Evolutionary conservation across 495 filamentous ascomycete genomes (phyloP).

Genomic region (Neurospora sp.): DNA sequence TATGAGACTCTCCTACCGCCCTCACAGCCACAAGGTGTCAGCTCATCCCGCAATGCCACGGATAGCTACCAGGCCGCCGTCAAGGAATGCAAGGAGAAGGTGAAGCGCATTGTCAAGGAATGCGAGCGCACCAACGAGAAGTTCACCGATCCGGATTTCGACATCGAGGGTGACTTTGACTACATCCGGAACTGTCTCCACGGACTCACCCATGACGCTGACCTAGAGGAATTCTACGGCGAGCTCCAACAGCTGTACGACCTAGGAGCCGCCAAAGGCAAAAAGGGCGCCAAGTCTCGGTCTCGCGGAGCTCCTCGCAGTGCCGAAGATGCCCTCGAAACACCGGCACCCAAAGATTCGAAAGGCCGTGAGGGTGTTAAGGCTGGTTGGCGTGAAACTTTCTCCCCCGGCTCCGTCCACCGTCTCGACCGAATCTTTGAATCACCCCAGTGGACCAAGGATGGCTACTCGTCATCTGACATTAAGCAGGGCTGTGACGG

Average conservation of each 20-base stretch:
- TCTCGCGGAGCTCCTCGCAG: conserved; percentile 1
- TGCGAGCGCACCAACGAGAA: conserved; percentile 67
- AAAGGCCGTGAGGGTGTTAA: conserved; percentile 19
- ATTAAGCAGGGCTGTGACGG: conserved; percentile 34
- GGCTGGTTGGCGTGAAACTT: conserved; percentile 3
- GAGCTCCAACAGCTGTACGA: neutral
- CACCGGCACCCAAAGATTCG: conserved; percentile 16
- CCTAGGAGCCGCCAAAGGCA: neutral
- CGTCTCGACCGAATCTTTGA: conserved; percentile 57
- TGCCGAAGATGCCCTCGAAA: conserved; percentile 4
- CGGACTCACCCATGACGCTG: conserved; percentile 10
- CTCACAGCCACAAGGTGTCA: conserved; percentile 7
- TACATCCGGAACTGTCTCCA: conserved; percentile 16
- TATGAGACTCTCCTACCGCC: conserved; percentile 20
- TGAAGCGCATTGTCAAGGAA: conserved; percentile 59
- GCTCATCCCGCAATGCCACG: conserved; percentile 20
- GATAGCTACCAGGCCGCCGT: conserved; percentile 54
- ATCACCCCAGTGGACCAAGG: conserved; percentile 58
- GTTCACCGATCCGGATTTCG: conserved; percentile 69
- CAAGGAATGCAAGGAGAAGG: conserved; percentile 51
- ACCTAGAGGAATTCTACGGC: neutral
- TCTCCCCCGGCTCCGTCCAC: conserved; percentile 16
- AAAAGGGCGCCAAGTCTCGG: conserved; percentile 15
- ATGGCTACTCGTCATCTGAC: conserved; percentile 55
- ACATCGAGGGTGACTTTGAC: conserved; percentile 50